A percentile compares a stretch with the other conserved stretches of the same genome.
Evolutionary conservation across 345 rosid genomes (phyloP).

Genomic region (Abelmoschus esculentus): DNA sequence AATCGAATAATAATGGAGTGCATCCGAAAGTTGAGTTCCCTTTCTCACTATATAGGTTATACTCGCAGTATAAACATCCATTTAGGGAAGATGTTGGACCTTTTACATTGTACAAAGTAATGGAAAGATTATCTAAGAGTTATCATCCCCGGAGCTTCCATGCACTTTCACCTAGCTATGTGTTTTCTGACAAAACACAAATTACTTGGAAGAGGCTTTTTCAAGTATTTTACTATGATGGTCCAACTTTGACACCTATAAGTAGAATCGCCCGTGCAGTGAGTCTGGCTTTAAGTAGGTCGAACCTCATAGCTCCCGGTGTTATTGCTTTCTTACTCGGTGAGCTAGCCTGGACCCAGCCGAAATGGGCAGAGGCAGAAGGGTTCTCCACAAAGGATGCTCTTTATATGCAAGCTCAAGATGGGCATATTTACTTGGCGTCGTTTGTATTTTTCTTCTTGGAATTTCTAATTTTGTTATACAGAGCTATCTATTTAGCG

Average conservation of each 20-base stretch:
- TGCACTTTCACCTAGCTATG: conserved; percentile 31
- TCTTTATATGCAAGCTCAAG: conserved; percentile 62
- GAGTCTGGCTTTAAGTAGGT: conserved; percentile 69
- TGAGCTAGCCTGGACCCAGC: conserved; percentile 39
- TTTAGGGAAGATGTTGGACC: conserved; percentile 18
- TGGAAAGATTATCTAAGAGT: conserved; percentile 22
- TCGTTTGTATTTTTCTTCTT: conserved; percentile 40
- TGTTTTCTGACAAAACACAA: conserved; percentile 43
- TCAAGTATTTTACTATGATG: conserved; percentile 27
- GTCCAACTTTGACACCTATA: conserved; percentile 32
- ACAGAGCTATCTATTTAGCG: conserved; percentile 62
- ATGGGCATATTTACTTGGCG: conserved; percentile 59
- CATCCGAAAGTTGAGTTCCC: neutral
- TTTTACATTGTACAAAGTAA: conserved; percentile 16
- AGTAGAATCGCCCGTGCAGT: conserved; percentile 75
- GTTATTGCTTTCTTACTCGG: conserved; percentile 51
- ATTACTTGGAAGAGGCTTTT: conserved; percentile 61
- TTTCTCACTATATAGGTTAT: conserved; percentile 21
- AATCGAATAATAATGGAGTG: neutral
- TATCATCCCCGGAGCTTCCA: conserved; percentile 24
- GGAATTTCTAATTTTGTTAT: conserved; percentile 58
- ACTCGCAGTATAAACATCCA: conserved; percentile 22
- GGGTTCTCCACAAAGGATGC: conserved; percentile 42
- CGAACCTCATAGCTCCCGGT: conserved; percentile 54
- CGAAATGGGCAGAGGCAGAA: conserved; percentile 39